Conservation (phyloP, 345 rosid species). For the Turritis glabra region DNA sequence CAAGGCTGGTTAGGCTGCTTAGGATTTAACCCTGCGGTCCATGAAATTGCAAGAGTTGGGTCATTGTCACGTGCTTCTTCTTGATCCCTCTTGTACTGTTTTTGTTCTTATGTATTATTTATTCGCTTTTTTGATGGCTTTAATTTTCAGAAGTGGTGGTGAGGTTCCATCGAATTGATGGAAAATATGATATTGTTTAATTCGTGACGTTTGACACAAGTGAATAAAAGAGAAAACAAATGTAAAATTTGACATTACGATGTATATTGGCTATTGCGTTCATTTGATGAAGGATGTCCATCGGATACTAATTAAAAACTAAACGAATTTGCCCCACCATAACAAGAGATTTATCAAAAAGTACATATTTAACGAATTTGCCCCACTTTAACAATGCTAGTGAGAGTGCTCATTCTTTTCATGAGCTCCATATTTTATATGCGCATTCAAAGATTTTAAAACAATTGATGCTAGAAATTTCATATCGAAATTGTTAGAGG, state of each 20-base stretch:
- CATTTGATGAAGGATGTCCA: not conserved
- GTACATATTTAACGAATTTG: not conserved
- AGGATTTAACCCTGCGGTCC: constrained; percentile 71
- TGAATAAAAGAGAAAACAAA: not conserved
- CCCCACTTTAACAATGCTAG: constrained; percentile 16
- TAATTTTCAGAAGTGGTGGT: constrained; percentile 27
- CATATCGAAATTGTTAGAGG: not conserved
- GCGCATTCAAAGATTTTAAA: not conserved
- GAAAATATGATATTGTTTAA: constrained; percentile 21
- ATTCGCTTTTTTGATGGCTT: constrained; percentile 26
- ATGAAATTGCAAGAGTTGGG: constrained; percentile 70
- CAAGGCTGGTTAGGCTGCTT: constrained; percentile 88
- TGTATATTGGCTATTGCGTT: not conserved
- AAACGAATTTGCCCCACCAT: not conserved
- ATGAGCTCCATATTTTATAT: not conserved
- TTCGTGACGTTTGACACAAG: constrained; percentile 3
- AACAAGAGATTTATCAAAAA: not conserved
- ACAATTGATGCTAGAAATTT: not conserved
- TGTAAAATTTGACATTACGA: constrained; percentile 1
- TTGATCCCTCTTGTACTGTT: constrained; percentile 21
- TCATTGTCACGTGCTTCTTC: constrained; percentile 65
- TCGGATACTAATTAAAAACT: not conserved
- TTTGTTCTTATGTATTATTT: not conserved
- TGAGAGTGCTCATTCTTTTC: constrained; percentile 20
- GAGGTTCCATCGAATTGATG: constrained; percentile 18